These are phyloP conservation scores for Flaveria linearis DNA, from an alignment of 129 eudicot genomes.

Conservation along the genomic window DNA sequence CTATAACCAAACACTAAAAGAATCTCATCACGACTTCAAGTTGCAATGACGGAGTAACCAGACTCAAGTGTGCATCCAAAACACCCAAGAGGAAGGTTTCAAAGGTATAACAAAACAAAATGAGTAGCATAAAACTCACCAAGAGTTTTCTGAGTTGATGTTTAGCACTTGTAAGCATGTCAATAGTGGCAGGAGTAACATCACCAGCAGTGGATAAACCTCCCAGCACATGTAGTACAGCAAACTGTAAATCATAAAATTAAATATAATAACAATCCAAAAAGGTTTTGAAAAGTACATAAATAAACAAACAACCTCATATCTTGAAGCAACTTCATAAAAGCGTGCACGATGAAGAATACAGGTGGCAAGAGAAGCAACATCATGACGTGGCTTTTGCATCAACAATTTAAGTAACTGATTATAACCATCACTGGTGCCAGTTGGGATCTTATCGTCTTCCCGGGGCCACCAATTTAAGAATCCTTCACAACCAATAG, in stretches of 20 bases:
- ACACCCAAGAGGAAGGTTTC: not conserved
- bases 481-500: constrained; percentile 97
- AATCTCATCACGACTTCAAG: not conserved
- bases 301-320: constrained; percentile 58
- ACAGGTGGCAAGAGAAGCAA: constrained; percentile 84
- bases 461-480: constrained; percentile 99
- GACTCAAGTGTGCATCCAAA: not conserved
- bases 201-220: constrained; percentile 49
- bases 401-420: constrained; percentile 70
- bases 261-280: constrained; percentile 17
- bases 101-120: not conserved
- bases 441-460: constrained; percentile 71
- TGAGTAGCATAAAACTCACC: constrained; percentile 52
- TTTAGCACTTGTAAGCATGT: constrained; percentile 70
- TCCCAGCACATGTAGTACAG: constrained; percentile 66
- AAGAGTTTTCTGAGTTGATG: constrained; percentile 72
- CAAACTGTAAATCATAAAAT: constrained; percentile 46
- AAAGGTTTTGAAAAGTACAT: not conserved
- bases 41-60: not conserved
- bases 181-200: constrained; percentile 40
- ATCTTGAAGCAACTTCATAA: constrained; percentile 91
- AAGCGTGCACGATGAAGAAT: constrained; percentile 78
- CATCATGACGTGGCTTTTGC: constrained; percentile 90
- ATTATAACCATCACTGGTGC: constrained; percentile 84
- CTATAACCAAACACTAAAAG: not conserved